phyloP scores from a whole-genome alignment of 2,329 filamentous ascomycete species.

The Talaromyces sp. region DNA sequence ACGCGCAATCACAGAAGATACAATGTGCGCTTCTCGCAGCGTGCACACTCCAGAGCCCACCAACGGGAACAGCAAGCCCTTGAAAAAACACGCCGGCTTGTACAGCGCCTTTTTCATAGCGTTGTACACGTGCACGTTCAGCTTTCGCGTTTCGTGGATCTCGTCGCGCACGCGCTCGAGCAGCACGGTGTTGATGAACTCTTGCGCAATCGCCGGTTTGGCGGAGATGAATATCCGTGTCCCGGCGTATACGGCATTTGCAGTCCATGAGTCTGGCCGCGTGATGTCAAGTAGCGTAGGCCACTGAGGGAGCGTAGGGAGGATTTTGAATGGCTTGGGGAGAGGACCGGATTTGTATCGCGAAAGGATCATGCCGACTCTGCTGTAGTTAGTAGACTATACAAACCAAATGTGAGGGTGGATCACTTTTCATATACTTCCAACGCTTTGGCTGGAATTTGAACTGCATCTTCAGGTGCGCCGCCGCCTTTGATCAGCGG shows the following conservation, averaged over 20 bases:
- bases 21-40: constrained; percentile 83
- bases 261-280: constrained; percentile 70
- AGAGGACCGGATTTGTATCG: constrained; percentile 95
- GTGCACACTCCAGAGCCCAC: constrained; percentile 83
- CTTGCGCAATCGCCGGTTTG: constrained; percentile 72
- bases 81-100: constrained; percentile 95
- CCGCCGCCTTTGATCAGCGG: constrained; percentile 48
- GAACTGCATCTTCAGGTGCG: constrained; percentile 69
- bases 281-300: constrained; percentile 81
- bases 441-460: constrained; percentile 84
- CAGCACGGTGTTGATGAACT: constrained; percentile 81
- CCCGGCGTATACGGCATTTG: constrained; percentile 80
- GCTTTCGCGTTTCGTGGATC: constrained; percentile 87
- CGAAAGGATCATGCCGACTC: constrained; percentile 79
- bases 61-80: constrained; percentile 88
- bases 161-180: constrained; percentile 89
- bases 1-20: constrained; percentile 77
- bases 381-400: constrained; percentile 26
- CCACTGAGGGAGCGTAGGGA: constrained; percentile 89
- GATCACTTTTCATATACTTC: constrained; percentile 84
- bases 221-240: constrained; percentile 88
- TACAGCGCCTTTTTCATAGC: constrained; percentile 87
- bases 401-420: not conserved
- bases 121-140: constrained; percentile 94
- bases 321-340: constrained; percentile 95